These are phyloP conservation scores for Aspergillus aculeatinus DNA, from an alignment of 2,329 filamentous ascomycete genomes.

Conservation along the genomic window DNA sequence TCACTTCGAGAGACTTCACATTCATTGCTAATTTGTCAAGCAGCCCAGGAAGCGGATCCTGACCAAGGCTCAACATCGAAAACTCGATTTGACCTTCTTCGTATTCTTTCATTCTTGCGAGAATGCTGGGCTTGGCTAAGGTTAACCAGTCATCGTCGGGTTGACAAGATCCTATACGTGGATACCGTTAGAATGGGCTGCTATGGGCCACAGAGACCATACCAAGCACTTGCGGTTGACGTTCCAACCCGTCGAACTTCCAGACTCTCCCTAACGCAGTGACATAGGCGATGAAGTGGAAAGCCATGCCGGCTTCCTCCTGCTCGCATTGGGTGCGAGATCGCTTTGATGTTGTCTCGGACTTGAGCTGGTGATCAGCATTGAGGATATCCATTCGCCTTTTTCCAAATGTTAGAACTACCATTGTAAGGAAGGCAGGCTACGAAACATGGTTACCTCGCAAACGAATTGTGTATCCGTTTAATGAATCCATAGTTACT, in stretches of 20 bases:
- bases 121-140: conserved; percentile 63
- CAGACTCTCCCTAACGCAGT: conserved; percentile 72
- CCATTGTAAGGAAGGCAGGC: background rate
- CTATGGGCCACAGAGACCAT: background rate
- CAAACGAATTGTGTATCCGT: conserved; percentile 83
- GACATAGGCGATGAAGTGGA: conserved; percentile 89
- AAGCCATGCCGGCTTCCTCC: conserved; percentile 62
- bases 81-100: conserved; percentile 68
- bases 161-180: conserved; percentile 39
- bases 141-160: conserved; percentile 62
- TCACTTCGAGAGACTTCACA: conserved; percentile 43
- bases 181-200: background rate
- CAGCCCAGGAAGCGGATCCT: conserved; percentile 59
- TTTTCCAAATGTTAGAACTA: conserved; percentile 2
- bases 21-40: conserved; percentile 46
- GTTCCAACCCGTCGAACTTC: conserved; percentile 84
- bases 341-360: conserved; percentile 42
- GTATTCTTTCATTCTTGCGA: conserved; percentile 65
- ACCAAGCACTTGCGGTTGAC: conserved; percentile 66
- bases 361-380: conserved; percentile 63
- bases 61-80: conserved; percentile 72
- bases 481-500: conserved; percentile 75
- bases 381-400: conserved; percentile 75
- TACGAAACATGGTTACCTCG: conserved; percentile 51
- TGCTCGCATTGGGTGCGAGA: conserved; percentile 41